phyloP scores from a whole-genome alignment of 2,329 filamentous ascomycete species.

The Arachnomyces sp. region DNA sequence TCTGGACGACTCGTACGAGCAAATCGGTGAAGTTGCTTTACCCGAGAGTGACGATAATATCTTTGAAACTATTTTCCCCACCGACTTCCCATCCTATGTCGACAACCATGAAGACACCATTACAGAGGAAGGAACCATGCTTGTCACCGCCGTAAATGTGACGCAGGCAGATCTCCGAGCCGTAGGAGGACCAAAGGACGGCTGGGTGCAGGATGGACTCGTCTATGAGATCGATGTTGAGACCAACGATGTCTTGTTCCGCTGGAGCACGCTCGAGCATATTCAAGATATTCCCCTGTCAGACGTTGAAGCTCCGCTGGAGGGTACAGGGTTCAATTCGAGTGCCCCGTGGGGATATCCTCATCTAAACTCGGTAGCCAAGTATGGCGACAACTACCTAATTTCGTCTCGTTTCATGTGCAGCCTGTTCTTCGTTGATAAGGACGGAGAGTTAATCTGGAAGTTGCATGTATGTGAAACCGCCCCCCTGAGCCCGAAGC shows the following conservation, averaged over 20 bases:
- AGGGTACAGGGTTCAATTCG: constrained; percentile 1
- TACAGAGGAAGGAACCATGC: constrained; percentile 33
- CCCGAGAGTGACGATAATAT: constrained; percentile 9
- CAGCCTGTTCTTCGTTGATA: constrained; percentile 3
- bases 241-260: constrained; percentile 36
- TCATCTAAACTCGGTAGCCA: constrained; percentile 9
- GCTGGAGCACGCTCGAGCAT: constrained; percentile 42
- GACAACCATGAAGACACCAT: constrained; percentile 41
- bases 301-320: constrained; percentile 8
- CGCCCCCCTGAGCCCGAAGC: not conserved
- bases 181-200: constrained; percentile 27
- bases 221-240: constrained; percentile 42
- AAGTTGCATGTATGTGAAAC: constrained; percentile 6
- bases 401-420: constrained; percentile 7
- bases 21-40: constrained; percentile 9
- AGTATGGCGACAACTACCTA: constrained; percentile 10
- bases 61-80: constrained; percentile 10
- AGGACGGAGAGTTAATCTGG: constrained; percentile 6
- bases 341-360: constrained; percentile 8
- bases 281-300: constrained; percentile 18
- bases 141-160: constrained; percentile 35
- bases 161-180: constrained; percentile 30
- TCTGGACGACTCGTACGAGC: constrained; percentile 13
- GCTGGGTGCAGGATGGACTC: constrained; percentile 33
- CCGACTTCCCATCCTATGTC: constrained; percentile 15